Conservation (phyloP, 805 yeast species). For the Metschnikowia kunwiensis region DNA sequence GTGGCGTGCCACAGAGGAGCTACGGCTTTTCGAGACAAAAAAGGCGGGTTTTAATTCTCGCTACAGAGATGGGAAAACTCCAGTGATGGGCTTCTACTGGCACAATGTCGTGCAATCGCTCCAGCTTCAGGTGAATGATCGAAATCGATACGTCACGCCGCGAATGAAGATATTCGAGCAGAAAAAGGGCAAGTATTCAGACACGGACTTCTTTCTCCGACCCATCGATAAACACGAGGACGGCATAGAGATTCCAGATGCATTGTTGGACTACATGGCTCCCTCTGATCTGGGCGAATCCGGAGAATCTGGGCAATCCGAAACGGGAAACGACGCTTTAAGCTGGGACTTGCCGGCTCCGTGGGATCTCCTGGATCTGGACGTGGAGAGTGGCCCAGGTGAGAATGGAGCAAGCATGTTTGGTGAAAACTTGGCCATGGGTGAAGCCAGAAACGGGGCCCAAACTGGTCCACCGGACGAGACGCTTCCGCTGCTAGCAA, state of each 20-base stretch:
- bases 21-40: slow-evolving; percentile 17
- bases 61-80: slow-evolving; percentile 12
- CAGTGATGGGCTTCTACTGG: slow-evolving; percentile 13
- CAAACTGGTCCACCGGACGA: too few species aligned
- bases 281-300: background rate
- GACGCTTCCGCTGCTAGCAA: too few species aligned
- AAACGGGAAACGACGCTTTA: background rate
- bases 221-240: background rate
- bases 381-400: background rate
- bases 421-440: too few species aligned
- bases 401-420: too few species aligned
- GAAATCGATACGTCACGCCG: background rate
- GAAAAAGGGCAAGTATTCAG: background rate
- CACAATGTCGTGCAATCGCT: slow-evolving; percentile 5
- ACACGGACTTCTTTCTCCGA: slow-evolving; percentile 4
- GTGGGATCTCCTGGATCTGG: background rate
- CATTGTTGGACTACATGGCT: slow-evolving; percentile 1
- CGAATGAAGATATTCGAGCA: background rate
- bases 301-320: background rate
- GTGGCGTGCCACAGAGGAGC: slow-evolving; percentile 9
- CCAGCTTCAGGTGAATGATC: background rate
- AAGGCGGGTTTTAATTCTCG: slow-evolving; percentile 12
- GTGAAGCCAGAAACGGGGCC: too few species aligned
- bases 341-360: slow-evolving; percentile 5
- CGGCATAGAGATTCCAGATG: slow-evolving; percentile 1